phyloP scores from a whole-genome alignment of 331 rosid genomes.

The Quercus tomentella region DNA sequence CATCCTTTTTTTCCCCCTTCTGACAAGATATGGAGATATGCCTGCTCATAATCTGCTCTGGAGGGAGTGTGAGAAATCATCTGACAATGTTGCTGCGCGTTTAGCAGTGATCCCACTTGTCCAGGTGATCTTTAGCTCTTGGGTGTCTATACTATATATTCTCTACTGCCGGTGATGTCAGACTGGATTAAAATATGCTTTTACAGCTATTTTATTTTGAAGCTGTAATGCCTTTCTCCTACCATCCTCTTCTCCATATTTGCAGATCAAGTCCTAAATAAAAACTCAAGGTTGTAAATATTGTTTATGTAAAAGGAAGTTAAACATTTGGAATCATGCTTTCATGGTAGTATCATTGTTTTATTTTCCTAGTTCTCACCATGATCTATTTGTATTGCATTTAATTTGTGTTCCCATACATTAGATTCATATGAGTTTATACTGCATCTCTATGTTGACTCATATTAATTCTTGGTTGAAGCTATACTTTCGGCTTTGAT shows the following conservation, averaged over 20 bases:
- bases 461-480: background rate
- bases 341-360: background rate
- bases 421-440: background rate
- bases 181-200: slow-evolving; percentile 5
- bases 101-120: slow-evolving; percentile 88
- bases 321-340: background rate
- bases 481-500: background rate
- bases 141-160: background rate
- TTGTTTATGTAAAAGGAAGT: background rate
- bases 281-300: background rate
- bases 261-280: background rate
- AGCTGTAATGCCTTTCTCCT: background rate
- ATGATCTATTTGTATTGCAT: background rate
- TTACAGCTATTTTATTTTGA: background rate
- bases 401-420: background rate
- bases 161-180: background rate
- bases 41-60: slow-evolving; percentile 91
- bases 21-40: slow-evolving; percentile 89
- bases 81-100: slow-evolving; percentile 86
- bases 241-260: background rate
- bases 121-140: slow-evolving; percentile 48
- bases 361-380: background rate
- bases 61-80: slow-evolving; percentile 94
- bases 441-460: background rate
- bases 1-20: slow-evolving; percentile 19